Base-by-base conservation (phyloP, 2,329 filamentous ascomycete genomes). In the Metarhizium anisopliae region DNA sequence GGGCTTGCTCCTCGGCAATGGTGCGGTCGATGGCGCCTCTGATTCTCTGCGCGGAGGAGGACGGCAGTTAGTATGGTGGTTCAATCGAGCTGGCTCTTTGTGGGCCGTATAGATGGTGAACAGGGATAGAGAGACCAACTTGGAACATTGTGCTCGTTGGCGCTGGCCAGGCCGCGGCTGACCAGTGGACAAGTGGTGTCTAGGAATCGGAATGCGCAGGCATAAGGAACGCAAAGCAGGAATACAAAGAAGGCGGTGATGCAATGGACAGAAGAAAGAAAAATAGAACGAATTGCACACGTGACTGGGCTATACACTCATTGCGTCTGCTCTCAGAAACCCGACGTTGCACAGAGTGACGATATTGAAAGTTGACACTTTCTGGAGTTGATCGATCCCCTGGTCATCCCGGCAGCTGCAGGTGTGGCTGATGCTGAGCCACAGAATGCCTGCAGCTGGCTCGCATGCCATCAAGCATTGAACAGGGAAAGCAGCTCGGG, bases 1-100 rank as follows among this genome's bases (percentile, higher is more conserved):
- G 87, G 56, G 90, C 88, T 72, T 95, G 90, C 74, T 96, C 92
- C 74, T 96, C 90, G 65, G 90, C 89, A 66, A 96, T 94, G 65
- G 87, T 87, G 64, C 85, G 85, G 69, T 95, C 89, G 69, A 95
- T 90, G 58, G 87, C 88, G 65, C 87, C 89, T 74, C 90, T 89
- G 64, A 95, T 77, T 77, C 89, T 83, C 88, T 94, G 68, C 6
- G 18, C 6, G 20, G 18, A 14, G 40, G 7, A 42, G 49, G 18
- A 11, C 13, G 25, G 10, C 16, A 16, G 25, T 49, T 49, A 49
- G 45, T 30, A 49, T 8, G 16, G 5, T 30, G 4, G 11, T 10
- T 6, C 40, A 38, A 13, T 20, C n/a, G 10, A 43, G 25, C 29
- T n/a, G 30, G 20, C 25, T 7, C n/a, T 42, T 10, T 45, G 6